Evolutionary conservation across 495 filamentous ascomycete genomes (phyloP).

Genomic region (Talaromyces liani): DNA sequence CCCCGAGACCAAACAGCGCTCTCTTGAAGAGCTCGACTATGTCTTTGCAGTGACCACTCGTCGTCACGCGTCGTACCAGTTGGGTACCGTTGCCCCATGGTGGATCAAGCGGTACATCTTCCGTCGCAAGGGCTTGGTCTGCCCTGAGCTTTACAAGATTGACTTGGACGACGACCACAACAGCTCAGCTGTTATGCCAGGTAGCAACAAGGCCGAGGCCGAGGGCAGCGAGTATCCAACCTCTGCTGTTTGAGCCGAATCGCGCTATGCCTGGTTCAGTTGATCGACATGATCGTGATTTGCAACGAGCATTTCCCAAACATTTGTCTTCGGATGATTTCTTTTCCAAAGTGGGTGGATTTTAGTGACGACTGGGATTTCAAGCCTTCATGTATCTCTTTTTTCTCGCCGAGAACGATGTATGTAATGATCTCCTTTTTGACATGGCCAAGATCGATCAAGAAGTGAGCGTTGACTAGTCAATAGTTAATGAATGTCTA

Average conservation of each 20-base stretch:
- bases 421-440: background rate
- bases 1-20: slow-evolving; percentile 57
- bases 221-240: background rate
- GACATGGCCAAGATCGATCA: background rate
- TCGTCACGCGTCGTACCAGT: slow-evolving; percentile 42
- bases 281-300: background rate
- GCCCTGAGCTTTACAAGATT: slow-evolving; percentile 37
- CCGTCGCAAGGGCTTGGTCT: slow-evolving; percentile 24
- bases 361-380: background rate
- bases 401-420: background rate
- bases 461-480: background rate
- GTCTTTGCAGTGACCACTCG: slow-evolving; percentile 47
- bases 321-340: background rate
- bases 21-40: slow-evolving; percentile 50
- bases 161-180: slow-evolving; percentile 11
- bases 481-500: background rate
- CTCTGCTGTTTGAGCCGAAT: background rate
- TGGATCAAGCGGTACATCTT: slow-evolving; percentile 47
- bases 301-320: background rate
- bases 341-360: background rate
- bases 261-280: background rate
- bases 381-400: background rate
- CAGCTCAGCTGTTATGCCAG: background rate
- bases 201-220: background rate
- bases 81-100: slow-evolving; percentile 40